Evolutionary conservation across 164 flowering plant genomes (phyloP), one percentile per base, ranked within the genome.

Genomic region (Paratinospora sagittata): DNA sequence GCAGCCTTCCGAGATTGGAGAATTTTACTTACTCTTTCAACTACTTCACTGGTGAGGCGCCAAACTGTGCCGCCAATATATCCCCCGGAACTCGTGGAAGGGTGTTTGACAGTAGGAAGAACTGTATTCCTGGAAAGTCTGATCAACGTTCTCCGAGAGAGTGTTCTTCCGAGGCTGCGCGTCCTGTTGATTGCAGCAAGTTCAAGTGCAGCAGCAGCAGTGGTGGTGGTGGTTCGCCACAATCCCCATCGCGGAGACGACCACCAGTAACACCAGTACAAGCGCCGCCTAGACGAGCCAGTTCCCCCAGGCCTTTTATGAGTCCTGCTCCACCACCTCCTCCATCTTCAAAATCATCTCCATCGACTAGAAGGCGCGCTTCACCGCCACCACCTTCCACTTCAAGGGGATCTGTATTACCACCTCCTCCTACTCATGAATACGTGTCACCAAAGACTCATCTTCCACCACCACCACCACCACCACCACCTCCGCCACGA

Each of bases 1-100:
- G 97, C 72, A 65, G 63, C 68, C 84, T 90, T 6, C 90, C 91
- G 1, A 80, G 76, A 19, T 68, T 92, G 71, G 73, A 82, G 61
- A 90, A 92, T 74, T 92, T 90, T 74, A 90, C 93, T 6, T 92
- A 85, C 66, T 85, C 96, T 1, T 86, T 37, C 77, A 92, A 92
- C 76, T 92, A 79, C 36, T 90, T 92, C 81, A 85, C 83, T 3
- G 87, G 86, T 2, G 92, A 82, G 67, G 82, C 90, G 0, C 91
- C 93, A 4, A 70, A 45, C 5, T 87, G 91, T 49, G 36, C n/a
- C n/a, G n/a, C n/a, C n/a, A n/a, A n/a, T n/a, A n/a, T n/a, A n/a
- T n/a, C n/a, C n/a, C n/a, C n/a, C n/a, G n/a, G 10, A 61, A 73
- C 73, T 1, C 68, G 66, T 3, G 75, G 55, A 23, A 64, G 70